phyloP scores from a whole-genome alignment of 768 basidiomycete genomes.

The Pisolithus orientalis region DNA sequence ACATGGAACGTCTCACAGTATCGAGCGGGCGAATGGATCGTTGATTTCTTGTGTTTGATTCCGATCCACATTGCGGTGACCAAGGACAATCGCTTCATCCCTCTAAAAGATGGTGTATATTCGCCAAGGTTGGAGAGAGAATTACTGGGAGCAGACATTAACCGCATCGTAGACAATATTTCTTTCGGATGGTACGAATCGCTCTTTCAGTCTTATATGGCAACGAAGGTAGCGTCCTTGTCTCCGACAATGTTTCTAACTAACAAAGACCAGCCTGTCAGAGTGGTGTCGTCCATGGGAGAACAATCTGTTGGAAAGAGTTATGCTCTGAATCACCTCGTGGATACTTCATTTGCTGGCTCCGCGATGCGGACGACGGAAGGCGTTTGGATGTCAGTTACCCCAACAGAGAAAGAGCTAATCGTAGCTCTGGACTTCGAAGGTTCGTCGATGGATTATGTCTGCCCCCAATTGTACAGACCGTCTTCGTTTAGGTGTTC shows the following conservation, averaged over 20 bases:
- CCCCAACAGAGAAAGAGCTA: slow-evolving; percentile 43
- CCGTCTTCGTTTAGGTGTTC: slow-evolving; percentile 34
- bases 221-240: slow-evolving; percentile 32
- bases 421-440: slow-evolving; percentile 55
- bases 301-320: slow-evolving; percentile 56
- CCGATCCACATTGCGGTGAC: slow-evolving; percentile 54
- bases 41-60: slow-evolving; percentile 48
- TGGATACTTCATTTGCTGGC: slow-evolving; percentile 53
- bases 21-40: slow-evolving; percentile 52
- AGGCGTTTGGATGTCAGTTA: slow-evolving; percentile 57
- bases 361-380: slow-evolving; percentile 54
- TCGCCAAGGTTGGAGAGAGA: slow-evolving; percentile 41
- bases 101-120: slow-evolving; percentile 45
- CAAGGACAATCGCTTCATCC: slow-evolving; percentile 49
- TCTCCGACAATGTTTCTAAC: background rate
- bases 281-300: slow-evolving; percentile 57
- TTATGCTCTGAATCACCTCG: slow-evolving; percentile 46
- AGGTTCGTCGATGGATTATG: slow-evolving; percentile 26
- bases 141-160: slow-evolving; percentile 48
- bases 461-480: too few relatives aligned
- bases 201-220: slow-evolving; percentile 52
- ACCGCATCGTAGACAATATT: slow-evolving; percentile 41
- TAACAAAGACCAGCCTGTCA: slow-evolving; percentile 38
- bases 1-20: slow-evolving; percentile 33
- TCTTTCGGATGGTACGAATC: slow-evolving; percentile 55